Evolutionary conservation across 495 filamentous ascomycete species (phyloP), one percentile per base, ranked within the genome.

Genomic region (Talaromyces nanjingensis): DNA sequence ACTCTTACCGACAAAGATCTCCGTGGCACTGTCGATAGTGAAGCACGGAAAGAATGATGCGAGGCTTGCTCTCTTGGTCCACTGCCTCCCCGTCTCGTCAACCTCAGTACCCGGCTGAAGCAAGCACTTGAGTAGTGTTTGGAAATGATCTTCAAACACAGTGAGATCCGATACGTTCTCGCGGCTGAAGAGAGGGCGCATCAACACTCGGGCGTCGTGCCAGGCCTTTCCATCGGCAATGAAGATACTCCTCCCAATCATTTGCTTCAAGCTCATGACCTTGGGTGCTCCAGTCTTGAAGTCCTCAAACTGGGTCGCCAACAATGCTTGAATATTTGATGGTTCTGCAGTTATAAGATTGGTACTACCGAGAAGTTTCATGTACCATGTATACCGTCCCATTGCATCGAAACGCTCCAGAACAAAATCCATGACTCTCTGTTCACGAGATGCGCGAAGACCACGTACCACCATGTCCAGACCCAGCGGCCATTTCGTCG

Each of bases 1-100:
- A 6, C 77, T 80, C 61, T 85, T 78, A 3, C 90, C 89, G 59
- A 91, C 88, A 3, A 93, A 76, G 69, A 92, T 89, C 65, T 92
- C 87, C 52, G 16, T 29, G 6, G 37, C 29, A 5, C 1, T 31
- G 33, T 34, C 42, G 22, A 56, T 65, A 68, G 87, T 65, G 60
- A 63, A 60, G 20, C 65, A 63, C 73, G 84, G 87, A 70, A 92
- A 89, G 6, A 89, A 49, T 1, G 45, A 49, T 49, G 45, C 45
- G 12, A 49, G 45, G 12, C 45, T 49, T 49, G 45, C 45, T 49
- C 45, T 49, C 45, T 49, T 49, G 45, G 45, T 49, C 45, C 45
- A 49, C 18, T 49, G 4, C 18, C 45, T 49, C 45, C 12, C 45
- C 12, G 5, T 16, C 6, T 49, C 45, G 18, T 49, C 45, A 20